These are phyloP conservation scores for Neohortaea acidophila DNA, from an alignment of 495 filamentous ascomycete genomes.

Conservation along the genomic window DNA sequence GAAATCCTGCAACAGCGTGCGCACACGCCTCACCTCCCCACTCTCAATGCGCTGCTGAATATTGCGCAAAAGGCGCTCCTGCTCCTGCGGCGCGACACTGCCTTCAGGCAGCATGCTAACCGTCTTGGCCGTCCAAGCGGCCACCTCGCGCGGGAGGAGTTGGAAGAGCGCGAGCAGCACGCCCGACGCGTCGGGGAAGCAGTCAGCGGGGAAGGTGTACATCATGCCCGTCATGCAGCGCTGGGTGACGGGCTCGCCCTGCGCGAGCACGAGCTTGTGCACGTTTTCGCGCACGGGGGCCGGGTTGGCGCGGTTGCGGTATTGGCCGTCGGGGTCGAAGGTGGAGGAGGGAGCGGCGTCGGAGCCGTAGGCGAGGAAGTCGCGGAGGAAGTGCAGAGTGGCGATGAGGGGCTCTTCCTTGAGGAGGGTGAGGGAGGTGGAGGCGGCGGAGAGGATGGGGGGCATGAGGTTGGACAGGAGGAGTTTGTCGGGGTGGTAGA, in stretches of 20 bases:
- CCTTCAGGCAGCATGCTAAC: slow-evolving; percentile 70
- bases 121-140: slow-evolving; percentile 65
- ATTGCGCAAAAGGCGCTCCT: slow-evolving; percentile 35
- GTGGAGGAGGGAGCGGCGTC: slow-evolving; percentile 59
- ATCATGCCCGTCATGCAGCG: slow-evolving; percentile 92
- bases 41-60: slow-evolving; percentile 43
- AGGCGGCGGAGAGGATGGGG: slow-evolving; percentile 72
- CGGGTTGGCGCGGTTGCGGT: slow-evolving; percentile 28
- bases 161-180: slow-evolving; percentile 83
- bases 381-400: slow-evolving; percentile 82
- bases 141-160: slow-evolving; percentile 61
- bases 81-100: slow-evolving; percentile 46
- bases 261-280: slow-evolving; percentile 48
- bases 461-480: slow-evolving; percentile 62
- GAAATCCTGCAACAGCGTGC: slow-evolving; percentile 83
- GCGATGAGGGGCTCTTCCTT: slow-evolving; percentile 82
- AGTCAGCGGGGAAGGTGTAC: slow-evolving; percentile 91
- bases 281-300: slow-evolving; percentile 39
- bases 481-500: slow-evolving; percentile 75
- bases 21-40: slow-evolving; percentile 66
- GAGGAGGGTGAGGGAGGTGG: slow-evolving; percentile 70
- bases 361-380: slow-evolving; percentile 78
- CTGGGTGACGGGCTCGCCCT: slow-evolving; percentile 68
- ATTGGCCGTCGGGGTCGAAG: slow-evolving; percentile 35
- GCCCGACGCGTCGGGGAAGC: slow-evolving; percentile 82